Conservation (phyloP, 1,139 yeast genomes). For the Geotrichum klebahnii region DNA sequence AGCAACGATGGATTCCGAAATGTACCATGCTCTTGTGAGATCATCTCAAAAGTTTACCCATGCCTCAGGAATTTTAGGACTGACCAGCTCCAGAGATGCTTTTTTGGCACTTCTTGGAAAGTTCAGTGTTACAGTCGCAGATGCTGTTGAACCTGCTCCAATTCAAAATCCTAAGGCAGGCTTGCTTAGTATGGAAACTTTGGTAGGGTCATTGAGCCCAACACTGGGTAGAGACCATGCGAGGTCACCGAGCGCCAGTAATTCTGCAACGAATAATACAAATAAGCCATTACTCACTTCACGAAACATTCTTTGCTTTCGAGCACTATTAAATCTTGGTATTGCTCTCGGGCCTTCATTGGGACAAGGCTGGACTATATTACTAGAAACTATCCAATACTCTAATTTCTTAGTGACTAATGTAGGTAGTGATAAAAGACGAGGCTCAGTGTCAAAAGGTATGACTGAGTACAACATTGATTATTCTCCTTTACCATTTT, state of each 20-base stretch:
- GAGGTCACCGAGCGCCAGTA: conserved; percentile 11
- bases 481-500: conserved; percentile 26
- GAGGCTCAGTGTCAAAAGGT: conserved; percentile 19
- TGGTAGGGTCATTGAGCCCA: conserved; percentile 56
- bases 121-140: conserved; percentile 46
- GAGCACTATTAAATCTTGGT: conserved; percentile 74
- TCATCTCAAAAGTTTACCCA: conserved; percentile 78
- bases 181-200: conserved; percentile 56
- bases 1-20: conserved; percentile 63
- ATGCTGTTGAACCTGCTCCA: conserved; percentile 33
- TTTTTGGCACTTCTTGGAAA: conserved; percentile 56
- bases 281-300: conserved; percentile 39
- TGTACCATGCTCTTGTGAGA: conserved; percentile 59
- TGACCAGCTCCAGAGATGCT: conserved; percentile 55
- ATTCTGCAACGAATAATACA: background rate
- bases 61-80: conserved; percentile 69
- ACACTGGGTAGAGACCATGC: conserved; percentile 30
- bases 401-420: conserved; percentile 58
- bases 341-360: conserved; percentile 73
- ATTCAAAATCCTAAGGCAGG: conserved; percentile 20
- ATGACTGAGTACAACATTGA: conserved; percentile 19
- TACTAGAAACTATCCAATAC: conserved; percentile 62
- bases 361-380: conserved; percentile 61
- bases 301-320: conserved; percentile 66
- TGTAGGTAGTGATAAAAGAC: conserved; percentile 20